Evolutionary conservation across 2,329 filamentous ascomycete genomes (phyloP), one percentile per base, ranked within the genome.

Genomic region (Penicillium concentricum): DNA sequence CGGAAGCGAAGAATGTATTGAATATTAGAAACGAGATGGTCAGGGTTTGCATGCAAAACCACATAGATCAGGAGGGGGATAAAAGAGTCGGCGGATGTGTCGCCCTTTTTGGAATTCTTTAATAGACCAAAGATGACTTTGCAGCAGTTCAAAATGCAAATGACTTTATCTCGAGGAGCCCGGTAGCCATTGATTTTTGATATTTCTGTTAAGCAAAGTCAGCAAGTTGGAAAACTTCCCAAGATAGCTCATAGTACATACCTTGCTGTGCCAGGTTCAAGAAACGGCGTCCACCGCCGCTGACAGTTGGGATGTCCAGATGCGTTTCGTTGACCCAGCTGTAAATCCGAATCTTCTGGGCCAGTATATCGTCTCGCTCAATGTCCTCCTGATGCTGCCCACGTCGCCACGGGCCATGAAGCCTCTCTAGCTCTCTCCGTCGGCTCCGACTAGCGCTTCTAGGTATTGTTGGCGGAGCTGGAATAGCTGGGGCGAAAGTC

Each of bases 341-440:
- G 73, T 99, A 99, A 57, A 99, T 99, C 48, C 90, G 87, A 66
- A 99, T 92, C 78, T 97, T 99, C 70, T 99, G 94, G 0, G 92
- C 87, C 43, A 99, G 80, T n/a, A 99, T 87, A 63, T 97, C 92
- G 71, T 99, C 94, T 9, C 94, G 84, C 74, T 99, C 94, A 35
- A 99, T 91, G 70, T 99, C 94, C 74, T 99, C 94, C 73, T 99
- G 94, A 71, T 99, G 94, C 71, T 99, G 95, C 0, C 94, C 94
- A 67, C 89, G 84, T 55, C 94, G 83, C n/a, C 94, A 93, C 0
- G 91, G 90, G 0, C 89, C 90, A 75, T 89, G 82, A 0, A 83
- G 81, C 45, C 85, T 81, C 66, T 92, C 88, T 24, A 83, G 83
- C 51, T 86, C 86, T 72, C 86, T 87, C 67, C 86, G 81, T 74